phyloP scores from a whole-genome alignment of 805 yeast species.

The Metschnikowia anglica region DNA sequence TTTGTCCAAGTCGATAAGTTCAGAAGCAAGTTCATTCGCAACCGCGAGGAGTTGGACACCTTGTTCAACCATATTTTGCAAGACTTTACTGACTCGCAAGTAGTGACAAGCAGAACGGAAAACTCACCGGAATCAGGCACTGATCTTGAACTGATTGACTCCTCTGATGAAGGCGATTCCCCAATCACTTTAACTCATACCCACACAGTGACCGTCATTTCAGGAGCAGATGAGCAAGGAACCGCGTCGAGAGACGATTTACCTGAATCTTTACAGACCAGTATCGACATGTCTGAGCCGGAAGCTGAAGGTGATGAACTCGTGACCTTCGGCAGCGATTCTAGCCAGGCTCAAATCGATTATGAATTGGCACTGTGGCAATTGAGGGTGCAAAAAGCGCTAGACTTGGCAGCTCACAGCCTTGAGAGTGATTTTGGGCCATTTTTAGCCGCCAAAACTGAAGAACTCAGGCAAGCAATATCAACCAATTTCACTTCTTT shows the following conservation, averaged over 20 bases:
- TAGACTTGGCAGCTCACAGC: constrained; percentile 33
- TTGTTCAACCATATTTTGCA: constrained; percentile 11
- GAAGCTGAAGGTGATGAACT: constrained; percentile 3
- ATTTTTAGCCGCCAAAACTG: constrained; percentile 25
- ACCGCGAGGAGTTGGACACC: constrained; percentile 6
- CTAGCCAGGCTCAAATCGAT: constrained; percentile 24
- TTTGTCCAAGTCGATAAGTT: constrained; percentile 8
- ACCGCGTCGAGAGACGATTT: neutral
- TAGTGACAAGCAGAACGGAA: neutral
- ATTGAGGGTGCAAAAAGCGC: constrained; percentile 32
- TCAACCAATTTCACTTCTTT: constrained; percentile 28
- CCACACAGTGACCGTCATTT: constrained; percentile 8
- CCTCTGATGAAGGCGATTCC: constrained; percentile 1
- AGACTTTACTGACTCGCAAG: neutral
- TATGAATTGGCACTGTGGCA: constrained; percentile 36
- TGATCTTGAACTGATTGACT: neutral
- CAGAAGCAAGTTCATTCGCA: constrained; percentile 1
- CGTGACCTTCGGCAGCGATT: constrained; percentile 8
- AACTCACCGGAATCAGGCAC: neutral
- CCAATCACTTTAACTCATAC: constrained; percentile 14
- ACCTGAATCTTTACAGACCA: neutral
- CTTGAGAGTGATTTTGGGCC: constrained; percentile 35
- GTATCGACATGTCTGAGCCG: neutral
- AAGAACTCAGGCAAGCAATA: constrained; percentile 25
- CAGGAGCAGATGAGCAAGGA: too few species aligned